Base-by-base conservation (phyloP, 352 stramenopile species). In the Hyaloperonospora arabidopsidis region DNA sequence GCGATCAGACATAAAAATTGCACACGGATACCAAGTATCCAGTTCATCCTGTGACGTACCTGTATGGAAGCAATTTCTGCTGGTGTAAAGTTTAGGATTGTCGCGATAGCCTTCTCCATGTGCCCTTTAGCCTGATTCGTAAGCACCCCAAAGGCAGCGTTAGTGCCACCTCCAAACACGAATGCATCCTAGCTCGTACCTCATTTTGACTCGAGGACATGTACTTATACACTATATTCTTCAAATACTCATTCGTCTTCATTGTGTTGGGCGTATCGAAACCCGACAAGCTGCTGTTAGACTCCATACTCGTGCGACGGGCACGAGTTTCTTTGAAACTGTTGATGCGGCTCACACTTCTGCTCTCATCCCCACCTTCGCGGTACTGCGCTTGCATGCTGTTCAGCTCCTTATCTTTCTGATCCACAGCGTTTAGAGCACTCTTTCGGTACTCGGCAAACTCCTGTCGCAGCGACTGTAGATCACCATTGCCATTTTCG, bases 211-310 rank as follows among this genome's bases (percentile, higher is more conserved):
- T 80, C n/a, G 79, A 86, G 41, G 71, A 85, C 84, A 94, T 92
- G 76, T 94, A 94, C 69, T 92, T 91, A 72, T 87, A 88, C 65
- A 94, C 79, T 54, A 94, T 94, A 61, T 94, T 94, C 67, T 92
- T 92, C 59, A 94, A 58, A 66, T 94, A 94, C 67, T 94, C 84
- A 65, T 90, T 92, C 46, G 77, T 92, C 23, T 81, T 88, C 52
- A 72, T 89, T 25, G 81, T 68, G 34, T 87, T 76, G 8, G 81
- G 82, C n/a, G 79, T 79, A 36, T 93, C 83, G 48, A 93, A 86
- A 7, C 80, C 83, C 12, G 75, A 84, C 19, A 93, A 52, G 34
- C 78, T 90, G 66, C 72, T 89, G 61, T 76, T 86, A n/a, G 77
- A 88, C 52, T 80, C 74, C 41, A 71, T 84, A 57, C 83, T 93